Conservation (phyloP, 2,329 filamentous ascomycete genomes). For the Sodiomyces alkalinus region DNA sequence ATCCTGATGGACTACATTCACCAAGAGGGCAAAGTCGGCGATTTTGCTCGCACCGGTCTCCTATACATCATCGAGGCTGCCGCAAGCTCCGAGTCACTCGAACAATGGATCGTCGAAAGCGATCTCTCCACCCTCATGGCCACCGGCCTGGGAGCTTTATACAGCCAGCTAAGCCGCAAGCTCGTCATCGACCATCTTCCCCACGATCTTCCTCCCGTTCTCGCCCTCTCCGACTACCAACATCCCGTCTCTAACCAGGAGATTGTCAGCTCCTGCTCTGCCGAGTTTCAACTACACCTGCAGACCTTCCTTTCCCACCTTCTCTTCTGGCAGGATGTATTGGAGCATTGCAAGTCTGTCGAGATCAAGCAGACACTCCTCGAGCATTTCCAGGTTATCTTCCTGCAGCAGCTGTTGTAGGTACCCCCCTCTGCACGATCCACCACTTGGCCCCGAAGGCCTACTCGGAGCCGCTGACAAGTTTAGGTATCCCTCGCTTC, state of each 20-base stretch:
- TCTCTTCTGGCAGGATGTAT: slow-evolving; percentile 93
- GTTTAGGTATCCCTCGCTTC: slow-evolving; percentile 72
- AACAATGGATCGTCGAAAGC: slow-evolving; percentile 95
- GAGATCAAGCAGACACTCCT: slow-evolving; percentile 88
- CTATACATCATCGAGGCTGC: slow-evolving; percentile 93
- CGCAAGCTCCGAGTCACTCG: slow-evolving; percentile 64
- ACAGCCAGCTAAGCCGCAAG: slow-evolving; percentile 56
- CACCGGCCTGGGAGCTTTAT: slow-evolving; percentile 70
- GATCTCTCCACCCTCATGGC: slow-evolving; percentile 96
- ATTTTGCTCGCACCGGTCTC: slow-evolving; percentile 87
- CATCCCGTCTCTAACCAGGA: slow-evolving; percentile 55
- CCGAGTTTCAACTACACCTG: slow-evolving; percentile 70
- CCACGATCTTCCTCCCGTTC: slow-evolving; percentile 63
- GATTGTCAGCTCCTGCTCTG: slow-evolving; percentile 58
- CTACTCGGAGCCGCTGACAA: too few relatives aligned
- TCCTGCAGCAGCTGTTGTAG: slow-evolving; percentile 83
- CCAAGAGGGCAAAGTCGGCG: slow-evolving; percentile 82
- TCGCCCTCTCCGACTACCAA: slow-evolving; percentile 79
- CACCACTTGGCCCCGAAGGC: too few relatives aligned
- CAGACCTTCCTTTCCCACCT: slow-evolving; percentile 90
- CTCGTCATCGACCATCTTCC: slow-evolving; percentile 65
- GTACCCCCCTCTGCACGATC: slow-evolving; percentile 13
- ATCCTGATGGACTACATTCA: slow-evolving; percentile 94
- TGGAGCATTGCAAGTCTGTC: slow-evolving; percentile 84
- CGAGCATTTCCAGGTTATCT: slow-evolving; percentile 94